Base-by-base conservation (phyloP, 371 early-diverging fungal species). In the Paraphysoderma sedebokerense region DNA sequence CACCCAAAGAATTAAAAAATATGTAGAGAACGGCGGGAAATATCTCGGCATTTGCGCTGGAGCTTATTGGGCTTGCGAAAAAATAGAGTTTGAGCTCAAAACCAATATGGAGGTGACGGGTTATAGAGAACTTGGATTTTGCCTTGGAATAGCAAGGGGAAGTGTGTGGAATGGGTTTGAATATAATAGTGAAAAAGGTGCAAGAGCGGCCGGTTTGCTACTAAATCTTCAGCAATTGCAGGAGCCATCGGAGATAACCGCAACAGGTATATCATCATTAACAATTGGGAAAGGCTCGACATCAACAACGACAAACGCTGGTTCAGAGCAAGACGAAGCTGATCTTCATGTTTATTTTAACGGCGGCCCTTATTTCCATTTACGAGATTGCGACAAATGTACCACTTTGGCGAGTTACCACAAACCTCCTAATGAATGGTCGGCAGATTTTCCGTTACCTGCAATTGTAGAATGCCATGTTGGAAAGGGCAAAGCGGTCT, bases 21-120 rank as follows among this genome's bases (percentile, higher is more conserved):
- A 76, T 66, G 87, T 95, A 3, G 32, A 57, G 1, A 47, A 55
- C 15, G 93, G 93, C 8, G 97, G 97, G 3, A 66, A 71, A 12
- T 92, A 87, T 56, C 60, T 89, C 30, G 97, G 97, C 0, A 67
- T 97, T 13, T 92, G 96, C 55, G 92, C 90, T 0, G 97, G 95
- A 12, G 92, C 79, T 0, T 90, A 92, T 56, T 91, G 84, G 62
- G 91, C 71, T 1, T 66, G 74, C 17, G 55, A 51, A 1, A 48
- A 58, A 12, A 74, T 85, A 29, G 80, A 77, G 49, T 93, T 93
- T 65, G 89, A 92, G 61, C 30, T 51, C 3, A 64, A 66, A 2
- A 52, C 67, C 15, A 45, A 51, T 3, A 55, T 82, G 55, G 70
- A 77, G 50, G 85, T 93, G 9, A 52, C 66, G 22, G 92, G 88